Base-by-base conservation (phyloP, 2,329 filamentous ascomycete genomes). In the Calonectria montana region DNA sequence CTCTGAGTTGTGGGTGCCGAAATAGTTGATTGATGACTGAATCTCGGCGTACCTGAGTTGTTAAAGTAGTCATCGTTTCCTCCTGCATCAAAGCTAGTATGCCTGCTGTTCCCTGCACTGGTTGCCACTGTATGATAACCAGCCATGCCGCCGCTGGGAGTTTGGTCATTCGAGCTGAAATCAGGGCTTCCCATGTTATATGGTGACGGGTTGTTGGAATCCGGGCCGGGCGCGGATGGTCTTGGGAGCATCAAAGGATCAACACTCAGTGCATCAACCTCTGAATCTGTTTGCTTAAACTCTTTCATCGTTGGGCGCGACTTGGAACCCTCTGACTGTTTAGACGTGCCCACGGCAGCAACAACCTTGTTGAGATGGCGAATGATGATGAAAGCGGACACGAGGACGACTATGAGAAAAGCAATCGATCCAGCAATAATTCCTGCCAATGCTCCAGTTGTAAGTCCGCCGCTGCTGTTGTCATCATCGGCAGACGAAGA, bases 351-450 rank as follows among this genome's bases (percentile, higher is more conserved):
- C 9, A 85, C 82, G 8, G 82, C 82, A 31, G 80, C 81, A 75
- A 86, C 84, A 23, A 88, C 85, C 48, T 81, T 84, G 70, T 84
- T 88, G 18, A 91, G 83, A 12, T 86, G 86, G 1, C 86, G 84
- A 55, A 91, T 83, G 57, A 91, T 85, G 61, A 89, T 80, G 71
- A 83, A 87, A 2, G 88, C 83, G 0, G 84, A 84, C 2, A 84
- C 80, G 7, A 91, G 45, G 13, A 90, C 83, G 29, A 87, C 81
- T 1, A 88, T 67, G 2, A 91, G 80, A 13, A 91, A 77, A 0
- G 83, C 84, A 3, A 88, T 81, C 15, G 86, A 86, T 1, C 88
- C 89, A 2, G 85, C 87, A 39, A 91, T 84, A 25, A 91, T 89
- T 2, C 89, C 90, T 3, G 86, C 89, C 2, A 91, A 81, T 29